Evolutionary conservation across 1,139 yeast species (phyloP).

Genomic region (Blastobotrys capitulatus): DNA sequence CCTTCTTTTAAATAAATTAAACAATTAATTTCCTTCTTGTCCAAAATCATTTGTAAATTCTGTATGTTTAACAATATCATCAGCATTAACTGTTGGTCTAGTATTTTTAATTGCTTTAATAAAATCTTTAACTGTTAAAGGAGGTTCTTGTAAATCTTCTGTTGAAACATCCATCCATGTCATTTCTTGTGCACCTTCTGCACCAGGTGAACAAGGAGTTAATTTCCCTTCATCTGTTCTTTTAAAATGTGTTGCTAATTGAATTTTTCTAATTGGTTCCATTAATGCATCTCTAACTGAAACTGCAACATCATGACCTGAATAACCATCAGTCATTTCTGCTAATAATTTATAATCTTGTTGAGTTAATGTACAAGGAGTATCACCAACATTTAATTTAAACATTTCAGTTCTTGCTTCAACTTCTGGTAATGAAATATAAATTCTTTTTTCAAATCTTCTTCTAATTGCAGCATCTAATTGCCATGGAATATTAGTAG

Average conservation of each 20-base stretch:
- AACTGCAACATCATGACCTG: constrained; percentile 96
- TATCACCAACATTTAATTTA: constrained; percentile 84
- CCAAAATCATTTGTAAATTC: constrained; percentile 94
- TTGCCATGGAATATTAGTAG: constrained; percentile 99
- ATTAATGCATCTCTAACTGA: constrained; percentile 95
- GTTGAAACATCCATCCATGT: constrained; percentile 90
- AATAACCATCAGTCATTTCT: constrained; percentile 93
- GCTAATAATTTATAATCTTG: constrained; percentile 77
- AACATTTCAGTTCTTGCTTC: constrained; percentile 93
- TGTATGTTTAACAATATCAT: constrained; percentile 75
- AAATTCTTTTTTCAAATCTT: constrained; percentile 91
- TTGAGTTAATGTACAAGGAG: constrained; percentile 72
- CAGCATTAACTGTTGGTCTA: constrained; percentile 88
- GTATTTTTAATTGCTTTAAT: constrained; percentile 86
- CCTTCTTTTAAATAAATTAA: constrained; percentile 36
- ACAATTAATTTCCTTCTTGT: constrained; percentile 91
- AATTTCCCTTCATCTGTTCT: constrained; percentile 40
- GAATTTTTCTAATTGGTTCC: constrained; percentile 96
- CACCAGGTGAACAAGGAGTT: constrained; percentile 98
- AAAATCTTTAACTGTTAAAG: constrained; percentile 83
- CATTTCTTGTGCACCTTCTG: constrained; percentile 76
- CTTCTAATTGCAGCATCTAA: constrained; percentile 96
- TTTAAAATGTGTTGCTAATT: constrained; percentile 87
- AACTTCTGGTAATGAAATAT: constrained; percentile 88
- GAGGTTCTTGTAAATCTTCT: constrained; percentile 87